These are phyloP conservation scores for Pichia deserticola DNA, from an alignment of 805 yeast genomes.

Conservation along the genomic window DNA sequence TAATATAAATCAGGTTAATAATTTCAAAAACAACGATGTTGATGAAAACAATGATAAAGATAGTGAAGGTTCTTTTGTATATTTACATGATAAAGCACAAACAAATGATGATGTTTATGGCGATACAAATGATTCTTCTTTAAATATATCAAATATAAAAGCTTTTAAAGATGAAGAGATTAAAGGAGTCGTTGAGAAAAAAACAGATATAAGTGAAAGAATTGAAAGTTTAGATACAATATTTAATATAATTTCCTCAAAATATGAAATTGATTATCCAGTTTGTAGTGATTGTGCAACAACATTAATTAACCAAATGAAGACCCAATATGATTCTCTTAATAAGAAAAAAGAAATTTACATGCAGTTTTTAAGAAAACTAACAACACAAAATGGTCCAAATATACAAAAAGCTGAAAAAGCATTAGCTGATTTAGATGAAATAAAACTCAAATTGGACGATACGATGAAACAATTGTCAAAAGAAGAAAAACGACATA, in stretches of 20 bases:
- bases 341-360: slow-evolving; percentile 76
- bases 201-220: slow-evolving; percentile 28
- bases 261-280: slow-evolving; percentile 77
- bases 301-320: slow-evolving; percentile 54
- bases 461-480: slow-evolving; percentile 32
- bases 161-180: slow-evolving; percentile 9
- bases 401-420: slow-evolving; percentile 35
- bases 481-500: slow-evolving; percentile 36
- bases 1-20: not conserved
- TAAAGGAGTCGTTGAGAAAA: slow-evolving; percentile 14
- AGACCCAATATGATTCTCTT: slow-evolving; percentile 61
- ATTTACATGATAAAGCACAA: slow-evolving; percentile 8
- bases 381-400: slow-evolving; percentile 50
- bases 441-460: slow-evolving; percentile 35
- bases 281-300: slow-evolving; percentile 83
- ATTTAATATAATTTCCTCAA: slow-evolving; percentile 68
- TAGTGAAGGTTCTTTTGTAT: slow-evolving; percentile 10
- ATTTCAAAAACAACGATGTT: not conserved
- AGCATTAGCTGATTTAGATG: slow-evolving; percentile 38
- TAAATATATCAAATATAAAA: not conserved
- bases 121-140: not conserved
- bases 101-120: slow-evolving; percentile 1
- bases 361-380: slow-evolving; percentile 59
- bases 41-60: not conserved
- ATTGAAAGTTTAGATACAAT: slow-evolving; percentile 50